Percentiles rank a stretch among this genome's conserved stretches.
Conservation (phyloP, 495 filamentous ascomycete genomes). For the Tirmania nivea region DNA sequence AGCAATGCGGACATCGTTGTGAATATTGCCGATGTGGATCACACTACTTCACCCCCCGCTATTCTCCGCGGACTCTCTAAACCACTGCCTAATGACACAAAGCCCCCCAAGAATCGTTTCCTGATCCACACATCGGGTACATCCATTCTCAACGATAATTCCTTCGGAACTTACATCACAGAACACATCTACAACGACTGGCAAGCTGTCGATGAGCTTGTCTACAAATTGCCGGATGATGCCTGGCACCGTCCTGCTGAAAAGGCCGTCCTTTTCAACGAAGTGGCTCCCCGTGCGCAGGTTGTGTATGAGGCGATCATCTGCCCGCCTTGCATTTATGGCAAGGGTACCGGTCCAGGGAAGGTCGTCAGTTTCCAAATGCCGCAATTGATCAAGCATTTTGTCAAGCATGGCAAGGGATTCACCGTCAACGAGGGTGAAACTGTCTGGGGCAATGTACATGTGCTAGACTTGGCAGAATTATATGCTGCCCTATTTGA, state of each 20-base stretch:
- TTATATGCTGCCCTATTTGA: slow-evolving; percentile 7
- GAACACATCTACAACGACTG: slow-evolving; percentile 26
- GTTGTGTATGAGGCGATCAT: slow-evolving; percentile 33
- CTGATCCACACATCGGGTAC: slow-evolving; percentile 43
- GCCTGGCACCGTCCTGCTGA: slow-evolving; percentile 40
- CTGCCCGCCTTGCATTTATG: slow-evolving; percentile 20
- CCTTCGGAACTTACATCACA: slow-evolving; percentile 32
- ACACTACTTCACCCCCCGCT: background rate
- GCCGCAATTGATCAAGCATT: slow-evolving; percentile 7
- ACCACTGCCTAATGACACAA: slow-evolving; percentile 3
- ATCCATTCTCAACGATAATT: slow-evolving; percentile 30
- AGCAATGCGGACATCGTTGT: background rate
- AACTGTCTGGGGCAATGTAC: slow-evolving; percentile 7
- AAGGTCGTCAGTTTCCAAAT: slow-evolving; percentile 10
- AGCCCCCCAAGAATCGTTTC: slow-evolving; percentile 25
- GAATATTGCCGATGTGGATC: background rate
- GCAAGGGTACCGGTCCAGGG: slow-evolving; percentile 6
- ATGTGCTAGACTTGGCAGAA: slow-evolving; percentile 7
- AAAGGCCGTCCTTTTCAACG: slow-evolving; percentile 32
- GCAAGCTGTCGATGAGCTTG: slow-evolving; percentile 28
- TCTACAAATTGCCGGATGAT: slow-evolving; percentile 33
- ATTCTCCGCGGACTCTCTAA: background rate
- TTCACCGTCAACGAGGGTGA: slow-evolving; percentile 7
- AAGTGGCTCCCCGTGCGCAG: slow-evolving; percentile 21
- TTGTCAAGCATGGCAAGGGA: slow-evolving; percentile 4